phyloP scores from a whole-genome alignment of 768 basidiomycete species.

The Cystofilobasidium ferigula region DNA sequence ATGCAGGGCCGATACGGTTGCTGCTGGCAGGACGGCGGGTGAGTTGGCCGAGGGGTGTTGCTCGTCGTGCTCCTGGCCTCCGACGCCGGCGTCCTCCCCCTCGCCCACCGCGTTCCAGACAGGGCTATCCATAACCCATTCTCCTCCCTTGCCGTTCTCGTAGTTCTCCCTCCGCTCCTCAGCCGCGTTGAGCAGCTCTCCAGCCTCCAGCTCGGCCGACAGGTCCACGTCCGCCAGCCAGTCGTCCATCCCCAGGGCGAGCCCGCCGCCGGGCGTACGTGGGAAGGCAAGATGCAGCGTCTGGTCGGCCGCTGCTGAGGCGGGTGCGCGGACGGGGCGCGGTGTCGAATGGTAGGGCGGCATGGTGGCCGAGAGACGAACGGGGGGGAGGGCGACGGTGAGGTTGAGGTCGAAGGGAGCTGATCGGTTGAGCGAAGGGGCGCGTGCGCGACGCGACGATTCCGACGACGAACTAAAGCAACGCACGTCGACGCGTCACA shows the following conservation, averaged over 20 bases:
- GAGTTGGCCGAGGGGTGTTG: too few relatives aligned
- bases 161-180: background rate
- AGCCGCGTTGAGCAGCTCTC: background rate
- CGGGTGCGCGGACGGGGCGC: background rate
- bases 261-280: background rate
- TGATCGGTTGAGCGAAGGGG: too few relatives aligned
- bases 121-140: too few relatives aligned
- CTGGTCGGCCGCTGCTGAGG: background rate
- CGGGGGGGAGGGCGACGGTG: background rate
- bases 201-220: background rate
- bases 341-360: conserved; percentile 1
- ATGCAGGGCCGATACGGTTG: too few relatives aligned
- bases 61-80: too few relatives aligned
- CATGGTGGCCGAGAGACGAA: background rate
- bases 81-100: too few relatives aligned
- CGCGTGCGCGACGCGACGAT: too few relatives aligned
- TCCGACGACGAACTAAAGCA: too few relatives aligned
- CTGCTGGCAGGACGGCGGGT: too few relatives aligned
- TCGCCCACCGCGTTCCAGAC: too few relatives aligned
- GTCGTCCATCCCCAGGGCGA: background rate
- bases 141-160: too few relatives aligned
- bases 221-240: background rate
- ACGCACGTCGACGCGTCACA: too few relatives aligned
- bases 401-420: background rate
- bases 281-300: background rate